Base-by-base conservation (phyloP, 345 rosid genomes). In the Aethionema arabicum region DNA sequence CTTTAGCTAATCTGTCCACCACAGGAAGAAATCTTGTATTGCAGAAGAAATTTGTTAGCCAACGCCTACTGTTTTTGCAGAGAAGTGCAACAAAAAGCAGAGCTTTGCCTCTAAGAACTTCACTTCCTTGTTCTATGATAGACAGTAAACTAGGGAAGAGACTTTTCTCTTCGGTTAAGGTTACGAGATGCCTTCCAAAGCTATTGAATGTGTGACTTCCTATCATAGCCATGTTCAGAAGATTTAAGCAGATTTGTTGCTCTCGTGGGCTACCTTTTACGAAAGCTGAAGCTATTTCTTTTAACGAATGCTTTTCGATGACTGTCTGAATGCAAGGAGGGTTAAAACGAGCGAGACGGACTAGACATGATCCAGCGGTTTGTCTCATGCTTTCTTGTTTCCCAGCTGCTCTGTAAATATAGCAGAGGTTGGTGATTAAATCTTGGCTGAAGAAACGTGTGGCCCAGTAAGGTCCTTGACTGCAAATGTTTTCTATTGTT, bases 361-460 rank as follows among this genome's bases (percentile, higher is more conserved):
- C 97, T 72, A 93, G 75, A 78, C 99, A 93, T 65, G 99, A 93
- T 68, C 99, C 99, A 52, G 99, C 96, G 38, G 96, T 85, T 37
- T 85, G 86, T 82, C 95, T 82, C 83, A 93, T 80, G 83, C 87
- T 87, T 72, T 93, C 99, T 59, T 82, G 97, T 77, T 93, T 93
- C 61, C 99, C 97, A 31, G 77, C 58, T 55, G 99, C 97, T 68
- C 80, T 79, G 58, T 84, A 87, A 58, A 93, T 90, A 58, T 93
- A 83, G 75, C 96, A 93, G 45, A 93, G 75, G 74, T 90, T 93
- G 63, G 74, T 79, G 46, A 93, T 82, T 65, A 90, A 83, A 65
- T 93, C 99, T 69, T 83, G 96, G 82, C 95, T 90, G 39, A 77
- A 83, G 74, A 93, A 90, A 52, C 99, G 96, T 65, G 84, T 79